phyloP scores from a whole-genome alignment of 768 basidiomycete genomes.

The Russula ochroleuca region DNA sequence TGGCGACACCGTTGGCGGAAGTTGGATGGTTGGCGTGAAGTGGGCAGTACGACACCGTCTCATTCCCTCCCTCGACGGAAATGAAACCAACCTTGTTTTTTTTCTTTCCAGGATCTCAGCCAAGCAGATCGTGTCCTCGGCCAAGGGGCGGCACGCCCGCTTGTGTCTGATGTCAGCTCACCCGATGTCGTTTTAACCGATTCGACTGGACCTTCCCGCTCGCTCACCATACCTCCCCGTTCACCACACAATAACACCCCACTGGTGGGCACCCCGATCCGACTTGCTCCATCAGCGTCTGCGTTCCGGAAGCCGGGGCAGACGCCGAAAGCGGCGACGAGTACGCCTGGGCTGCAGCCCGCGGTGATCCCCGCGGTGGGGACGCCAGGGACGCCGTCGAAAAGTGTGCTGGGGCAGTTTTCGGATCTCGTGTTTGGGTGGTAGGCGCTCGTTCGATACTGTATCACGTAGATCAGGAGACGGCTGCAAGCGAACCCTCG shows the following conservation, averaged over 20 bases:
- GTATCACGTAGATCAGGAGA: background rate
- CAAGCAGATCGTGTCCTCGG: constrained; percentile 54
- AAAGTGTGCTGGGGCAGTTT: constrained; percentile 66
- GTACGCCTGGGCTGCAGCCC: constrained; percentile 23
- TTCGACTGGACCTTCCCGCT: constrained; percentile 29
- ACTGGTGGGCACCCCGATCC: constrained; percentile 64
- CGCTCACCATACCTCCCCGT: constrained; percentile 40
- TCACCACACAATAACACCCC: constrained; percentile 37
- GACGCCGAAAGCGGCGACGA: constrained; percentile 16
- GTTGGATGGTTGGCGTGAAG: constrained; percentile 83
- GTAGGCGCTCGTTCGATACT: constrained; percentile 1
- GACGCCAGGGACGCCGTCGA: constrained; percentile 40
- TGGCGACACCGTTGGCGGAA: constrained; percentile 70
- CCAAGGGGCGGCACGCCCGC: constrained; percentile 30
- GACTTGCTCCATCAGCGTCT: constrained; percentile 64
- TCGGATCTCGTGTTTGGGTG: constrained; percentile 60
- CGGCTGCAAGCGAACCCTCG: background rate
- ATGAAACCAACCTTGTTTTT: background rate
- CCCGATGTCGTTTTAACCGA: constrained; percentile 27
- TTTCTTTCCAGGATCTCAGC: constrained; percentile 48
- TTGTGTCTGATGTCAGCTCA: constrained; percentile 26
- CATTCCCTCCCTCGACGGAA: constrained; percentile 3
- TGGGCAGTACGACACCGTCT: constrained; percentile 65
- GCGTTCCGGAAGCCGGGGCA: constrained; percentile 58
- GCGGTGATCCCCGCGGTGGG: constrained; percentile 26